Evolutionary conservation across 2,329 filamentous ascomycete species (phyloP).

Genomic region (Claviceps pazoutovae): DNA sequence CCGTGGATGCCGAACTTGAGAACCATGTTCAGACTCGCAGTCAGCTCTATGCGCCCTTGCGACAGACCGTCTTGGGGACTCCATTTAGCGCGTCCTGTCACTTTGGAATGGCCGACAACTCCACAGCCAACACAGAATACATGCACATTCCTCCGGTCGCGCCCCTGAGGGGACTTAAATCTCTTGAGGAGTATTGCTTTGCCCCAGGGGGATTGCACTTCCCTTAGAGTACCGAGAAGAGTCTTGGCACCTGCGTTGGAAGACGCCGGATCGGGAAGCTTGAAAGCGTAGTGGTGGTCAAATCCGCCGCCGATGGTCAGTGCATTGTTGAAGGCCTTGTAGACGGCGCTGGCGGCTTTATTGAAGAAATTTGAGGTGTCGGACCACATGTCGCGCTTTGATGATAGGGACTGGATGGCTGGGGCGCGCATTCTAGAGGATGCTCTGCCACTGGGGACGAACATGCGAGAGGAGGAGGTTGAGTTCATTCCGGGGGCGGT

Average conservation of each 20-base stretch:
- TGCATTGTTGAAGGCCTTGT: slow-evolving; percentile 1
- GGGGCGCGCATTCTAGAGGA: not conserved
- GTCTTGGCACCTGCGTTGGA: not conserved
- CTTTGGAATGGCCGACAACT: not conserved
- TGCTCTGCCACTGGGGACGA: not conserved
- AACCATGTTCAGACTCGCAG: not conserved
- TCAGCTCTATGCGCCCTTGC: slow-evolving; percentile 9
- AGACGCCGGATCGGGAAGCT: slow-evolving; percentile 7
- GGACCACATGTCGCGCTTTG: slow-evolving; percentile 2
- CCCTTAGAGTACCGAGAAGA: not conserved
- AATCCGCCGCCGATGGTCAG: slow-evolving; percentile 6
- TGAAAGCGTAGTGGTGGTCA: slow-evolving; percentile 8
- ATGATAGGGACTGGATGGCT: not conserved
- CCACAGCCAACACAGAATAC: slow-evolving; percentile 5
- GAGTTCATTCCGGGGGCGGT: not conserved
- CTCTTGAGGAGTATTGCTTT: slow-evolving; percentile 1
- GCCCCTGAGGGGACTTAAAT: not conserved
- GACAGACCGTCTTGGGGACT: slow-evolving; percentile 8
- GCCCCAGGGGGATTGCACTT: slow-evolving; percentile 1
- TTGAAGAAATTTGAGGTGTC: too few species aligned
- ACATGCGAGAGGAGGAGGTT: not conserved
- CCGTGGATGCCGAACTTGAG: slow-evolving; percentile 18
- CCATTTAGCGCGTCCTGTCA: slow-evolving; percentile 4
- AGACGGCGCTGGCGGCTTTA: too few species aligned
- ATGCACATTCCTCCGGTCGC: not conserved